phyloP scores from a whole-genome alignment of 441 rosid species.

The Dalechampia spathulata region DNA sequence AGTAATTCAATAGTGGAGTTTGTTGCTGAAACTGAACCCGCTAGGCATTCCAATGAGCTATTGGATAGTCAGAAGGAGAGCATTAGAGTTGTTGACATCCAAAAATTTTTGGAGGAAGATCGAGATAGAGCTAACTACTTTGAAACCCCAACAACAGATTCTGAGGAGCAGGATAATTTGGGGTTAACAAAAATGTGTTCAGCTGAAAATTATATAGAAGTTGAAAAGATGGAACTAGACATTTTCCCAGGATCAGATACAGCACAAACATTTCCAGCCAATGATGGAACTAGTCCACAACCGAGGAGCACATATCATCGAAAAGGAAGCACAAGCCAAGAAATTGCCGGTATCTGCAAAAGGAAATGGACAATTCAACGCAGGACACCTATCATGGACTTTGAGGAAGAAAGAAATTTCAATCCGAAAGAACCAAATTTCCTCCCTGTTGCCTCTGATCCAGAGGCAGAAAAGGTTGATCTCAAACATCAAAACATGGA shows the following conservation, averaged over 20 bases:
- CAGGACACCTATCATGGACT: constrained; percentile 25
- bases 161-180: constrained; percentile 22
- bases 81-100: constrained; percentile 10
- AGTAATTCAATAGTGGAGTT: constrained; percentile 8
- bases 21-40: constrained; percentile 9
- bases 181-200: constrained; percentile 1
- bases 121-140: constrained; percentile 16
- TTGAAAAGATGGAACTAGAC: constrained; percentile 25
- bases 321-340: constrained; percentile 24
- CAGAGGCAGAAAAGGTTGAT: constrained; percentile 56
- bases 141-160: constrained; percentile 7
- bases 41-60: constrained; percentile 8
- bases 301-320: constrained; percentile 13
- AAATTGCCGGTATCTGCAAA: constrained; percentile 15
- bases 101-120: constrained; percentile 18
- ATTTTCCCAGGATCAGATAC: constrained; percentile 14
- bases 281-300: constrained; percentile 4
- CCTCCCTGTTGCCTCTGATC: constrained; percentile 48
- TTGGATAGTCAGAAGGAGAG: constrained; percentile 11
- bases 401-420: constrained; percentile 37
- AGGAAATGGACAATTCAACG: constrained; percentile 36
- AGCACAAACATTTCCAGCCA: constrained; percentile 14
- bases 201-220: constrained; percentile 12
- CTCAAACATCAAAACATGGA: constrained; percentile 51
- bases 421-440: constrained; percentile 81